Conservation (phyloP, 805 yeast genomes). For the Saccharomyces paradoxus region DNA sequence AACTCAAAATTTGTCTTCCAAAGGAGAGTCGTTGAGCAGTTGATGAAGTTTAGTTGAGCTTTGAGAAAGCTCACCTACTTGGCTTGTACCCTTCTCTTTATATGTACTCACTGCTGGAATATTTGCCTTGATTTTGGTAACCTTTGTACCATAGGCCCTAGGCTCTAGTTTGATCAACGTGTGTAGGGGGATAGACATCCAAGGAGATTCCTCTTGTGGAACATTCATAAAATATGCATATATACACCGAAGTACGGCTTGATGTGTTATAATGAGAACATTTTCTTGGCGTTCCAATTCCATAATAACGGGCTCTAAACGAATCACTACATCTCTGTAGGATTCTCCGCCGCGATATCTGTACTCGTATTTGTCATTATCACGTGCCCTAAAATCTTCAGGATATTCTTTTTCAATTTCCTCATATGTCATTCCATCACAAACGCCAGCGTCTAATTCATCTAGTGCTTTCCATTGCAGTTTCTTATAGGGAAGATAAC, state of each 20-base stretch:
- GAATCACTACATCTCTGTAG: constrained; percentile 86
- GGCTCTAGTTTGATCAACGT: constrained; percentile 91
- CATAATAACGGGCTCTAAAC: constrained; percentile 97
- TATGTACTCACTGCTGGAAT: constrained; percentile 97
- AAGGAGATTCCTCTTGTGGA: constrained; percentile 94
- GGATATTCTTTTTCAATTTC: constrained; percentile 81
- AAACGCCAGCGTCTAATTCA: constrained; percentile 94
- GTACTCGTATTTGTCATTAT: constrained; percentile 90
- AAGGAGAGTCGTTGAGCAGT: background rate
- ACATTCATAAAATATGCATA: constrained; percentile 98
- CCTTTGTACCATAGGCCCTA: constrained; percentile 84
- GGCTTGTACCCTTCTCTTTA: constrained; percentile 81
- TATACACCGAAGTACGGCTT: constrained; percentile 91
- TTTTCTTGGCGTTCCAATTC: constrained; percentile 96
- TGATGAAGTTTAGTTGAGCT: background rate
- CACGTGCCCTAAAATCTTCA: constrained; percentile 91
- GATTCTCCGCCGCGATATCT: constrained; percentile 97
- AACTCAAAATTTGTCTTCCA: background rate
- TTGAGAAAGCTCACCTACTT: constrained; percentile 31
- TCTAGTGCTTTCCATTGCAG: constrained; percentile 94
- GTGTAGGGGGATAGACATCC: constrained; percentile 98
- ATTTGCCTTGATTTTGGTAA: constrained; percentile 85
- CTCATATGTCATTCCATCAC: constrained; percentile 95
- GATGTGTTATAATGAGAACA: constrained; percentile 92
- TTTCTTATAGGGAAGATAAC: constrained; percentile 69